Evolutionary conservation across 305 asterid genomes (phyloP).

Genomic region (Fraxinus velutina): DNA sequence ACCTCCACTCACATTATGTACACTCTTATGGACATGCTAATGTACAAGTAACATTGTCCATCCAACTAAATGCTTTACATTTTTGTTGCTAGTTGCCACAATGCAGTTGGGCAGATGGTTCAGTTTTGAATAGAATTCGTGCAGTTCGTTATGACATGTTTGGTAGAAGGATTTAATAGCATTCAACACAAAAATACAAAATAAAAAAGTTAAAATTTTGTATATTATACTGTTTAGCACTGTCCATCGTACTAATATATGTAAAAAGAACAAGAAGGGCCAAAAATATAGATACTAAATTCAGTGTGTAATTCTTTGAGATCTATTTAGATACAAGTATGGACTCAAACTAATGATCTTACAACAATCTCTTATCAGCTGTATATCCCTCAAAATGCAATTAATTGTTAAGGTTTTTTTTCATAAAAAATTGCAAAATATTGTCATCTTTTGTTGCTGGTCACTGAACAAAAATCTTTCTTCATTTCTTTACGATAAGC

Average conservation of each 20-base stretch:
- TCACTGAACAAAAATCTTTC: not conserved
- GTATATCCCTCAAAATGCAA: conserved; percentile 30
- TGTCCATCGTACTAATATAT: not conserved
- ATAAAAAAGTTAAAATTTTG: not conserved
- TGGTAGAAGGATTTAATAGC: not conserved
- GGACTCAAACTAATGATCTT: conserved; percentile 23
- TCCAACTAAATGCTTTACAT: not conserved
- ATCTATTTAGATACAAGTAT: conserved; percentile 33
- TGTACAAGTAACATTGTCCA: too few relatives aligned
- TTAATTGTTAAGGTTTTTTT: not conserved
- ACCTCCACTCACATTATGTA: too few relatives aligned
- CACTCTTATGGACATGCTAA: too few relatives aligned
- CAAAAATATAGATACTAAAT: not conserved
- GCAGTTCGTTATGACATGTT: not conserved
- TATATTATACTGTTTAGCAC: not conserved
- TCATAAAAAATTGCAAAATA: conserved; percentile 1
- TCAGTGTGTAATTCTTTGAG: conserved; percentile 10
- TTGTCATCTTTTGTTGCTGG: conserved; percentile 2
- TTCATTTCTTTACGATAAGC: not conserved
- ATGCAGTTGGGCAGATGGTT: not conserved
- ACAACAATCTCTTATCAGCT: conserved; percentile 20
- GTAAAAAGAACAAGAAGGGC: not conserved
- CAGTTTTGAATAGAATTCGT: not conserved
- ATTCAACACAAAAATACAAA: not conserved
- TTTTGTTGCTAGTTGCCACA: not conserved